A percentile compares a stretch with the other conserved stretches of the same genome.
Evolutionary conservation across 257 asterid genomes (phyloP).

Genomic region (Schizonepeta tenuifolia): DNA sequence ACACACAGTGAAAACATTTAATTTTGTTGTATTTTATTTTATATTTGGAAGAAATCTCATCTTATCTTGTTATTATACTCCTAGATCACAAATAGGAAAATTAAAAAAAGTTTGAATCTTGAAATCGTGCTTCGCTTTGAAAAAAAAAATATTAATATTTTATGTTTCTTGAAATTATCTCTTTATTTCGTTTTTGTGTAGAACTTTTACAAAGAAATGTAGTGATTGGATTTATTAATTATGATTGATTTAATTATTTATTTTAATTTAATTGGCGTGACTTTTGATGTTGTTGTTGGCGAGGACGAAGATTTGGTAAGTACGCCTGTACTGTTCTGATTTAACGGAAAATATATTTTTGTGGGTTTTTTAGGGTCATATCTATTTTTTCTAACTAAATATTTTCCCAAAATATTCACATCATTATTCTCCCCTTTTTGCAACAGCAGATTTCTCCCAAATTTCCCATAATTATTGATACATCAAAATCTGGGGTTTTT

Average conservation of each 20-base stretch:
- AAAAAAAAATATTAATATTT: too few species aligned
- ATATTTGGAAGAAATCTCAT: background rate
- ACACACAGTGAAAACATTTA: background rate
- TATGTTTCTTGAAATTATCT: background rate
- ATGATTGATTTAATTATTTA: background rate
- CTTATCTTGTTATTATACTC: background rate
- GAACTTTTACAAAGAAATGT: too few species aligned
- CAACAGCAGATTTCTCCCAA: background rate
- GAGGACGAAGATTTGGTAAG: constrained; percentile 42
- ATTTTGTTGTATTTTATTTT: background rate
- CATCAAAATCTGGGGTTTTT: constrained; percentile 18
- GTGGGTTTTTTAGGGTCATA: background rate
- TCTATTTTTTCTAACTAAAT: background rate
- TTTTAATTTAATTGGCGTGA: constrained; percentile 31
- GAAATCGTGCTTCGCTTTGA: background rate
- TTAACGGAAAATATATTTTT: constrained; percentile 31
- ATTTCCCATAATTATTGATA: background rate
- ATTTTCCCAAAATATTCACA: background rate
- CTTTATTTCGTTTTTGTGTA: background rate
- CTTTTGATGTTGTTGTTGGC: constrained; percentile 38
- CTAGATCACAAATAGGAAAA: background rate
- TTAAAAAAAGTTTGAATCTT: background rate
- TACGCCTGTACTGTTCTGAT: constrained; percentile 35
- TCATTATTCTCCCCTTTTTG: background rate
- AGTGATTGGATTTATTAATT: background rate